Percentiles rank a stretch among this genome's conserved stretches.
These are phyloP conservation scores for Ocimum tenuiflorum DNA, from an alignment of 257 asterid genomes.

Conservation along the genomic window DNA sequence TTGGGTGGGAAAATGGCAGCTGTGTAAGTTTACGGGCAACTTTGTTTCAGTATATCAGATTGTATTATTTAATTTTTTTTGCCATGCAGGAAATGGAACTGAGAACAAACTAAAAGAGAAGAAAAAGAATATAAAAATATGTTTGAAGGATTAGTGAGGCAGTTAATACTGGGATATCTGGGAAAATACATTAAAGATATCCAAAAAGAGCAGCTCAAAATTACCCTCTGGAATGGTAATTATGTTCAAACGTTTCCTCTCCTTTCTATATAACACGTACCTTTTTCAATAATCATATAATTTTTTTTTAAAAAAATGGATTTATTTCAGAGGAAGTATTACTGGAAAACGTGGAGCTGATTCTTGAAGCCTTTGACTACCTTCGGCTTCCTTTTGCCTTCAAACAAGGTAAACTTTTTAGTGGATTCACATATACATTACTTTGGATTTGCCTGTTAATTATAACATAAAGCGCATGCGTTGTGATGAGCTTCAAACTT, in stretches of 20 bases:
- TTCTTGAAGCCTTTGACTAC: slow-evolving; percentile 94
- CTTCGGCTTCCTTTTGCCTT: slow-evolving; percentile 83
- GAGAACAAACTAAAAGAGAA: slow-evolving; percentile 4
- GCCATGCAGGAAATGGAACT: slow-evolving; percentile 8
- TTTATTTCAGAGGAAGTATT: slow-evolving; percentile 72
- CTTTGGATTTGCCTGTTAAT: not conserved
- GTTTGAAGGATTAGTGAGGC: slow-evolving; percentile 93
- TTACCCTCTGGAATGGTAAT: slow-evolving; percentile 90
- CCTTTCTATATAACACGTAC: not conserved
- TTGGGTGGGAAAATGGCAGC: too few species aligned
- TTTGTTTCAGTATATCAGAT: not conserved
- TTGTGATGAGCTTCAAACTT: not conserved
- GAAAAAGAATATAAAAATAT: slow-evolving; percentile 25
- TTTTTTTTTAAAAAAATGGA: not conserved
- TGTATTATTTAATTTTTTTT: not conserved
- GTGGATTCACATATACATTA: slow-evolving; percentile 4
- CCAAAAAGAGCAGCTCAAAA: slow-evolving; percentile 88
- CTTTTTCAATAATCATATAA: not conserved
- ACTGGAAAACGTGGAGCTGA: slow-evolving; percentile 88
- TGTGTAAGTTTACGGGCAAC: too few species aligned
- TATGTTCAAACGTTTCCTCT: too few species aligned
- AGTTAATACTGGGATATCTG: slow-evolving; percentile 73
- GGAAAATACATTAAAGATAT: slow-evolving; percentile 85
- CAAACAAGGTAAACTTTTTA: slow-evolving; percentile 46
- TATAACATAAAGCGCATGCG: not conserved